A percentile compares a stretch with the other conserved stretches of the same genome.
These are phyloP conservation scores for Penicillium sp. DNA, from an alignment of 2,329 filamentous ascomycete species.

Conservation along the genomic window DNA sequence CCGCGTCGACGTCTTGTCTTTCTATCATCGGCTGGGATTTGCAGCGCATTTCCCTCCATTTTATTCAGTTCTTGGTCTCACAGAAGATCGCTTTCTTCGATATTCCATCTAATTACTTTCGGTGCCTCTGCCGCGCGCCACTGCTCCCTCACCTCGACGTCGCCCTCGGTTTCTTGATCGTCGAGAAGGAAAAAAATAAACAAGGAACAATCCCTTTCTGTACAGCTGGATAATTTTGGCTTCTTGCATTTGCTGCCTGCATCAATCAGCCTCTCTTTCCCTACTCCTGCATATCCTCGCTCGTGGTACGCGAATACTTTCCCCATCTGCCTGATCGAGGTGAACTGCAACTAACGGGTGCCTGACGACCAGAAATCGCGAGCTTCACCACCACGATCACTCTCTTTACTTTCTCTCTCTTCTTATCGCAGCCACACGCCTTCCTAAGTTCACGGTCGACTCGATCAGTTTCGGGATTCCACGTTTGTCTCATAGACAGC, in stretches of 20 bases:
- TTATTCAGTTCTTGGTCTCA: constrained; percentile 13
- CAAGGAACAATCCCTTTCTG: constrained; percentile 8
- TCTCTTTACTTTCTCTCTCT: not conserved
- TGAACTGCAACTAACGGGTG: not conserved
- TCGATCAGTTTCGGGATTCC: constrained; percentile 16
- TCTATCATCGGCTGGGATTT: constrained; percentile 33
- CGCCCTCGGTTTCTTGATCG: constrained; percentile 12
- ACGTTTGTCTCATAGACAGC: constrained; percentile 24
- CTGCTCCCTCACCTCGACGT: constrained; percentile 1
- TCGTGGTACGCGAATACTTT: constrained; percentile 24
- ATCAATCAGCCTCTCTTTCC: constrained; percentile 29
- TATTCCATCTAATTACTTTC: constrained; percentile 24
- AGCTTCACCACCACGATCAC: constrained; percentile 6
- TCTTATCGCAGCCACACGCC: not conserved
- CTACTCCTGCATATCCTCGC: constrained; percentile 23
- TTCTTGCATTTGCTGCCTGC: constrained; percentile 8
- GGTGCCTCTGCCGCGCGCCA: not conserved
- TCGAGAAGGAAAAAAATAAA: constrained; percentile 2
- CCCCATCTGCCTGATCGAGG: not conserved
- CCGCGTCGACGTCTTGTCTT: constrained; percentile 28
- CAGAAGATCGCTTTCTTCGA: constrained; percentile 12
- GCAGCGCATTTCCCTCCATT: constrained; percentile 42
- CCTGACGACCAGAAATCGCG: constrained; percentile 14
- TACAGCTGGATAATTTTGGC: constrained; percentile 25
- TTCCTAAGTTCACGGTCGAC: constrained; percentile 9